These are phyloP conservation scores for Tothia fuscella DNA, from an alignment of 2,329 filamentous ascomycete species.

Conservation along the genomic window DNA sequence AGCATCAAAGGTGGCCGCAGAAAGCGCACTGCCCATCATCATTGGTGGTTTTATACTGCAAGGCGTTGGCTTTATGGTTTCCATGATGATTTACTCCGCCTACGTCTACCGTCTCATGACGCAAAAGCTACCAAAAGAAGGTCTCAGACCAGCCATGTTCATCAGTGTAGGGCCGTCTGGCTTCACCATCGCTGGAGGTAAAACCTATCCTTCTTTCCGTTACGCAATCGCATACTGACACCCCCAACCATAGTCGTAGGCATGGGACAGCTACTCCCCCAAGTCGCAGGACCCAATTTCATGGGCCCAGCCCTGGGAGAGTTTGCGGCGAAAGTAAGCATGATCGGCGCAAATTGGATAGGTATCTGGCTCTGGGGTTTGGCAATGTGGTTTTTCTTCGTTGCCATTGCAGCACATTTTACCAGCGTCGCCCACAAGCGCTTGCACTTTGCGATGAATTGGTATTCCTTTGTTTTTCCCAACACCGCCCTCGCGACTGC, in stretches of 20 bases:
- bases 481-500: slow-evolving; percentile 65
- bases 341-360: slow-evolving; percentile 47
- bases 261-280: slow-evolving; percentile 41
- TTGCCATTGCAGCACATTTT: slow-evolving; percentile 64
- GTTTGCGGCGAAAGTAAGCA: slow-evolving; percentile 42
- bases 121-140: slow-evolving; percentile 68
- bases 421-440: slow-evolving; percentile 48
- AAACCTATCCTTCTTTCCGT: no score
- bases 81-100: slow-evolving; percentile 70
- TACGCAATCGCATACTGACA: no score
- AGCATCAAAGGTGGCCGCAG: slow-evolving; percentile 33
- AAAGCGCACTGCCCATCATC: slow-evolving; percentile 41
- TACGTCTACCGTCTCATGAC: slow-evolving; percentile 84
- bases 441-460: slow-evolving; percentile 72
- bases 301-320: slow-evolving; percentile 41
- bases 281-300: slow-evolving; percentile 39
- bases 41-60: slow-evolving; percentile 49
- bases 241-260: no score
- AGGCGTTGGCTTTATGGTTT: slow-evolving; percentile 52
- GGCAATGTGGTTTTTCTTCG: slow-evolving; percentile 75
- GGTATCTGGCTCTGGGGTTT: slow-evolving; percentile 74
- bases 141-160: slow-evolving; percentile 71
- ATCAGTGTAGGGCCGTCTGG: slow-evolving; percentile 68
- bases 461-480: slow-evolving; percentile 74
- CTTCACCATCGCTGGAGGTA: slow-evolving; percentile 52